Evolutionary conservation across 2,329 filamentous ascomycete genomes (phyloP).

Genomic region (Alternaria hordeiaustralica): DNA sequence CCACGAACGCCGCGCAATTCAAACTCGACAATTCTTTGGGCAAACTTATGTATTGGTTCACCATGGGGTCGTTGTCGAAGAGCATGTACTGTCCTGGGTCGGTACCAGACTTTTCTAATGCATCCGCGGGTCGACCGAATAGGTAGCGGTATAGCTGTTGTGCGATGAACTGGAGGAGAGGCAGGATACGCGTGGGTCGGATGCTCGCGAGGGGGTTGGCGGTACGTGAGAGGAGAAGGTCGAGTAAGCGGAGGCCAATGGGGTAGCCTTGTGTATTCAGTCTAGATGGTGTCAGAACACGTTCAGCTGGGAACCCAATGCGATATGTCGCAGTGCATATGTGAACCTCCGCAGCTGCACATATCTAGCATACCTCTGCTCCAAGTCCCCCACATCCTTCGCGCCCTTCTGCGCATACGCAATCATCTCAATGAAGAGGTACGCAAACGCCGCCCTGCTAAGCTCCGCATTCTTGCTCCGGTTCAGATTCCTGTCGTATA

Average conservation of each 20-base stretch:
- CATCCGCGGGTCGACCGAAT: constrained; percentile 88
- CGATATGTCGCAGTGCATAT: background rate
- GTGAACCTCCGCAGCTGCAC: background rate
- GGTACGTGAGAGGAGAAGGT: constrained; percentile 83
- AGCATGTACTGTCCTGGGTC: constrained; percentile 99
- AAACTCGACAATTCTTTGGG: constrained; percentile 95
- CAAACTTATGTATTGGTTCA: constrained; percentile 91
- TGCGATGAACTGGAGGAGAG: constrained; percentile 94
- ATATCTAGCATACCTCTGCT: constrained; percentile 71
- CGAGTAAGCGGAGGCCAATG: constrained; percentile 90
- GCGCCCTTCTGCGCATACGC: constrained; percentile 90
- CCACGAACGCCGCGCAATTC: constrained; percentile 95
- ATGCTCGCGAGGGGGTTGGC: constrained; percentile 53
- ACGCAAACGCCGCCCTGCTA: constrained; percentile 92
- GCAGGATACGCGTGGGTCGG: constrained; percentile 85
- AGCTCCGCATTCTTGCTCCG: constrained; percentile 86
- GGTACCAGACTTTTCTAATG: constrained; percentile 84
- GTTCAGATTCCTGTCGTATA: constrained; percentile 95
- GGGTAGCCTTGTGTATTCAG: constrained; percentile 92
- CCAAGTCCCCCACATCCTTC: constrained; percentile 90
- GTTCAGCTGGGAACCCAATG: no score
- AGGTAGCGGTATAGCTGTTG: constrained; percentile 90
- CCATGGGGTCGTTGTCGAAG: constrained; percentile 94
- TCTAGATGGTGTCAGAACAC: constrained; percentile 53
- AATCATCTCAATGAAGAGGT: constrained; percentile 96